These are phyloP conservation scores for Arthrobotrys entomopaga DNA, from an alignment of 2,329 filamentous ascomycete genomes.

Conservation along the genomic window DNA sequence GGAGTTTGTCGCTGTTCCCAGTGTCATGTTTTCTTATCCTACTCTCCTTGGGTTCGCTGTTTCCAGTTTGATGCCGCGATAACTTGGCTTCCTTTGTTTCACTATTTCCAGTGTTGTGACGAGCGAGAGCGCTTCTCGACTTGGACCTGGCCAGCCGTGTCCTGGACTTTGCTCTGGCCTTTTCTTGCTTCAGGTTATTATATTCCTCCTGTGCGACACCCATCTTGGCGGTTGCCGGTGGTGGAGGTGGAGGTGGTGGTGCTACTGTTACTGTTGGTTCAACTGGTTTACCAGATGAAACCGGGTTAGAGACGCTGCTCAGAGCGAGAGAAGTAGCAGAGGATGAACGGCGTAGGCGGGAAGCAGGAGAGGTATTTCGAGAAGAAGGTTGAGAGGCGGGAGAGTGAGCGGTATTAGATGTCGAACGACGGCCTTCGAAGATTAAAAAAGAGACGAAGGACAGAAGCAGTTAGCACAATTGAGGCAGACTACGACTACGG, in stretches of 20 bases:
- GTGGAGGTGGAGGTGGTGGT: neutral
- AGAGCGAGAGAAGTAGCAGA: conserved; percentile 40
- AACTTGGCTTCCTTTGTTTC: conserved; percentile 51
- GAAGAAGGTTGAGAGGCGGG: conserved; percentile 52
- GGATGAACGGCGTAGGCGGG: conserved; percentile 50
- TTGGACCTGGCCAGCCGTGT: conserved; percentile 50
- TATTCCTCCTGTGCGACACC: conserved; percentile 54
- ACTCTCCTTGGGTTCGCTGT: conserved; percentile 53
- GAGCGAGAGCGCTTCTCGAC: conserved; percentile 47
- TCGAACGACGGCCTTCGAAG: conserved; percentile 30
- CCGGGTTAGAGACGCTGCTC: conserved; percentile 36
- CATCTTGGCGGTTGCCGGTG: conserved; percentile 46
- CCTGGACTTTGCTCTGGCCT: conserved; percentile 49
- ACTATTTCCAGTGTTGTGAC: conserved; percentile 52
- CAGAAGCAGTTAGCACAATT: conserved; percentile 53
- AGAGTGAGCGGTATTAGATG: conserved; percentile 52
- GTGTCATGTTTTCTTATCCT: conserved; percentile 53
- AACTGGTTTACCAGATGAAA: conserved; percentile 35
- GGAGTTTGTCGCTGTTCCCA: conserved; percentile 51
- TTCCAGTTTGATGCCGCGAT: conserved; percentile 51
- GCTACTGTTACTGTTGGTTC: conserved; percentile 17
- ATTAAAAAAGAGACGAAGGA: conserved; percentile 29
- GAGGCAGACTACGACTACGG: conserved; percentile 38
- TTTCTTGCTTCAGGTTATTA: conserved; percentile 47
- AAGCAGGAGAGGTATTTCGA: conserved; percentile 44